Conservation (phyloP, 2,329 filamentous ascomycete species). For the Biscogniauxia mediterranea region DNA sequence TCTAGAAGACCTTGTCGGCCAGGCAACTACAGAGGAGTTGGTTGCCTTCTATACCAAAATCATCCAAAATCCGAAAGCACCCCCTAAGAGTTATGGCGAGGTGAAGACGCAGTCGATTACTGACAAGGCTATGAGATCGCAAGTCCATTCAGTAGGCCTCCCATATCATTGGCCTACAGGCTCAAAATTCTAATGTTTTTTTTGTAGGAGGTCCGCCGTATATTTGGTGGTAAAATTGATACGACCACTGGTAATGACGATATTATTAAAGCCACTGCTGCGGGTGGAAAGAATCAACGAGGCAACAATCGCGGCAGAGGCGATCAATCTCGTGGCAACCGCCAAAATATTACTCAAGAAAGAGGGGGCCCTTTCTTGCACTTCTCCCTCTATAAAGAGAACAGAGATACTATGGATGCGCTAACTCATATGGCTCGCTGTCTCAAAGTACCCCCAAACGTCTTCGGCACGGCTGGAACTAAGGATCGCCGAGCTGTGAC, state of each 20-base stretch:
- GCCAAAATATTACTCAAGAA: conserved; percentile 23
- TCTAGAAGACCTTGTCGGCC: conserved; percentile 25
- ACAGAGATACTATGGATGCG: conserved; percentile 94
- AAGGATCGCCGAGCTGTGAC: conserved; percentile 89
- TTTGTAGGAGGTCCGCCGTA: conserved; percentile 62
- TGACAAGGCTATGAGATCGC: conserved; percentile 28
- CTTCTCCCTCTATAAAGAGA: conserved; percentile 93
- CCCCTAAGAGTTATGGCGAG: conserved; percentile 15
- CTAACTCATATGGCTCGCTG: conserved; percentile 73
- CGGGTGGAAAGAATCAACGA: conserved; percentile 25
- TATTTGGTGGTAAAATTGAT: conserved; percentile 77
- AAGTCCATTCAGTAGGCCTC: conserved; percentile 45
- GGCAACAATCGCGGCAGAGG: conserved; percentile 28
- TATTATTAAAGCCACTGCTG: conserved; percentile 60
- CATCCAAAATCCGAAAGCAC: conserved; percentile 18
- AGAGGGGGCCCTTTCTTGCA: conserved; percentile 75
- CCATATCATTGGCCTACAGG: not conserved
- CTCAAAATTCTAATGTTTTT: conserved; percentile 18
- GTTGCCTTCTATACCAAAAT: conserved; percentile 24
- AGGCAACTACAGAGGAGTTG: conserved; percentile 23
- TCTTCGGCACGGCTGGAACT: conserved; percentile 76
- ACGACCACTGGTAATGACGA: conserved; percentile 61
- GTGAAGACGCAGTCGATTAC: conserved; percentile 28
- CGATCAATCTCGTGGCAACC: conserved; percentile 22
- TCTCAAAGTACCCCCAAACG: conserved; percentile 70